These are phyloP conservation scores for Ephemerocybe angulata DNA, from an alignment of 768 basidiomycete genomes.

Conservation along the genomic window DNA sequence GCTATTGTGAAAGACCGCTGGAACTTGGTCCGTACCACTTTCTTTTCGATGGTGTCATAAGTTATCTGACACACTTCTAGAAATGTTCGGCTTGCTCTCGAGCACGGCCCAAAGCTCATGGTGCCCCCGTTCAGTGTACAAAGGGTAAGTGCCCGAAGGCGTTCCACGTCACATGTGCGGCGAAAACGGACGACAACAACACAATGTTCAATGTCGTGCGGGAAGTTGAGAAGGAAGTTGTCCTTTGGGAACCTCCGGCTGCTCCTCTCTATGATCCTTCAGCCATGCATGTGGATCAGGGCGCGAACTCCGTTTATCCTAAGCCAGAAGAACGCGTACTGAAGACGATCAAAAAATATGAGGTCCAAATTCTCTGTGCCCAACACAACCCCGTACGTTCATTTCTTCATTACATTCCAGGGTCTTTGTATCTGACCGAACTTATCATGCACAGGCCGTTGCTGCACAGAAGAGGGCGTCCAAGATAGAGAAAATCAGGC, in stretches of 20 bases:
- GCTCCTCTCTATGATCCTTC: constrained; percentile 4
- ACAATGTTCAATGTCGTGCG: constrained; percentile 60
- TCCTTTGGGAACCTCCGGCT: constrained; percentile 47
- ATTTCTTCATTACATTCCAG: constrained; percentile 1
- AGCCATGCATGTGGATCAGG: constrained; percentile 30
- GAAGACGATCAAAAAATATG: constrained; percentile 69
- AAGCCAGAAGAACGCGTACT: constrained; percentile 35
- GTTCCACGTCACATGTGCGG: constrained; percentile 91
- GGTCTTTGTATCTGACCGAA: neutral
- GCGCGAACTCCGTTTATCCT: constrained; percentile 2
- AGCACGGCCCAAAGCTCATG: constrained; percentile 60
- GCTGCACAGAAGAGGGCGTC: constrained; percentile 71
- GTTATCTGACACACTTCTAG: constrained; percentile 35
- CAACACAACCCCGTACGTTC: constrained; percentile 86
- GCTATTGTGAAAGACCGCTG: constrained; percentile 89
- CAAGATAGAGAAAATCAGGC: constrained; percentile 70
- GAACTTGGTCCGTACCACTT: constrained; percentile 67
- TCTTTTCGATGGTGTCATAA: neutral
- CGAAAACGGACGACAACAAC: constrained; percentile 46
- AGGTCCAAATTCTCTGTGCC: constrained; percentile 74
- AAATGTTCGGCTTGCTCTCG: constrained; percentile 90
- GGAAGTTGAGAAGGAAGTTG: constrained; percentile 80
- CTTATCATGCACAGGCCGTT: constrained; percentile 47
- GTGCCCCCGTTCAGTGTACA: constrained; percentile 87
- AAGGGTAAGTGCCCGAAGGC: constrained; percentile 92